Evolutionary conservation across 768 basidiomycete species (phyloP), one percentile per base, ranked within the genome.

Genomic region (Lactarius indigo): DNA sequence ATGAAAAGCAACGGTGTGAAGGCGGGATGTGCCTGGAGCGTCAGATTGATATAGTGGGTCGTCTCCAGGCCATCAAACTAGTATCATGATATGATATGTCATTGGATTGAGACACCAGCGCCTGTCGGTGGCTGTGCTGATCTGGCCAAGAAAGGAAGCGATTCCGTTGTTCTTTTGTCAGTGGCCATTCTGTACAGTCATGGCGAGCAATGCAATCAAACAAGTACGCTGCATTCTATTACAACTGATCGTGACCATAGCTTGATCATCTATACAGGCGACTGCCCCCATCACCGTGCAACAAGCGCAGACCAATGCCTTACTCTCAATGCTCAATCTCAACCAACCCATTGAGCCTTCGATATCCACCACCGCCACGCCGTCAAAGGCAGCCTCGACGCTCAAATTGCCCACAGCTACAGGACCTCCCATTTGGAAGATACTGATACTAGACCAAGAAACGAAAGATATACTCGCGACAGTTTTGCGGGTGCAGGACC

Each of bases 381-480:
- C 82, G 67, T 74, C 79, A 12, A 69, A 73, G 39, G 65, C 64
- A 20, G 70, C 75, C 17, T 75, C 83, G 12, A 75, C 80, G n/a
- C 74, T 80, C 65, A 89, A 87, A 70, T 75, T 80, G 3, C 79
- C 85, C 1, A 76, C 83, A 8, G 76, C 83, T 31, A 81, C 83
- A 15, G 86, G 84, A 0, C 92, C 94, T 35, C 87, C 94, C 6
- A 88, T 97, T 5, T 99, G 97, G 96, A 99, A 99, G 77, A 88
- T 98, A 17, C 80, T 99, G 12, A 89, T 99, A 1, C 81, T 99
- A 63, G 97, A 99, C 76, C 94, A 97, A 73, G 85, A 90, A 72
- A 96, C 94, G 28, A 97, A 98, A 76, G 97, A 98, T 75, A 89
- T 98, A 26, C 83, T 99, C 42, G 97, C 97, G 18, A 98, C 96